Conservation (phyloP, 1,139 yeast species). For the Debaryomyces coudertii region DNA sequence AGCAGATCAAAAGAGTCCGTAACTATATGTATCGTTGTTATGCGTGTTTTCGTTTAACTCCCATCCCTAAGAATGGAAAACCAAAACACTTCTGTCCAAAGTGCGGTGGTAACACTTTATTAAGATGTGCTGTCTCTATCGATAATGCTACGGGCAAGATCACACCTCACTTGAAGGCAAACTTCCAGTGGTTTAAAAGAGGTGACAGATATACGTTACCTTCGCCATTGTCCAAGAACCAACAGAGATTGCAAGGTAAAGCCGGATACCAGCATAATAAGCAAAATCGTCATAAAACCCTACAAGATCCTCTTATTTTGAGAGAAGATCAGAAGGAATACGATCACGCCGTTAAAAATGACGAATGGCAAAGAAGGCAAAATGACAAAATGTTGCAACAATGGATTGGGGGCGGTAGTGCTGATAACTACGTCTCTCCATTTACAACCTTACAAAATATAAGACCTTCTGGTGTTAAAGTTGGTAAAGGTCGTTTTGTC, state of each 20-base stretch:
- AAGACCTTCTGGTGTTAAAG: slow-evolving; percentile 69
- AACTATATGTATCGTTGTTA: slow-evolving; percentile 96
- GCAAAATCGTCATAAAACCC: slow-evolving; percentile 56
- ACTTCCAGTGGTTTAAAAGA: slow-evolving; percentile 91
- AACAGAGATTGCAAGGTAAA: slow-evolving; percentile 63
- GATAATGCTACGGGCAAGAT: slow-evolving; percentile 78
- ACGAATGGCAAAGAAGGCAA: slow-evolving; percentile 83
- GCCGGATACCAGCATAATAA: slow-evolving; percentile 73
- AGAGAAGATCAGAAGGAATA: slow-evolving; percentile 96
- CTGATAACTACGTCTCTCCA: slow-evolving; percentile 89
- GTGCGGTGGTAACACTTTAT: slow-evolving; percentile 90
- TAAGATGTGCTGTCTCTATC: slow-evolving; percentile 89
- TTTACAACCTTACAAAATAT: slow-evolving; percentile 68
- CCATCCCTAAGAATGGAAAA: slow-evolving; percentile 73
- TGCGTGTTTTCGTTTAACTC: slow-evolving; percentile 86
- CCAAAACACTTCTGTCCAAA: slow-evolving; percentile 92
- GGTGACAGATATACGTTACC: slow-evolving; percentile 81
- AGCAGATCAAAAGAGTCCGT: slow-evolving; percentile 81
- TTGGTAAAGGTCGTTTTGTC: slow-evolving; percentile 81
- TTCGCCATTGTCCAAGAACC: slow-evolving; percentile 71
- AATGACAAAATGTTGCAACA: slow-evolving; percentile 83
- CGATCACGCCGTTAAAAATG: slow-evolving; percentile 81
- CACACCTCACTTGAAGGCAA: slow-evolving; percentile 87
- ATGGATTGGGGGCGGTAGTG: slow-evolving; percentile 94
- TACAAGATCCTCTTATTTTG: slow-evolving; percentile 59